Conservation (phyloP, 2,329 filamentous ascomycete species). For the Rhytidhysteron rufulum region DNA sequence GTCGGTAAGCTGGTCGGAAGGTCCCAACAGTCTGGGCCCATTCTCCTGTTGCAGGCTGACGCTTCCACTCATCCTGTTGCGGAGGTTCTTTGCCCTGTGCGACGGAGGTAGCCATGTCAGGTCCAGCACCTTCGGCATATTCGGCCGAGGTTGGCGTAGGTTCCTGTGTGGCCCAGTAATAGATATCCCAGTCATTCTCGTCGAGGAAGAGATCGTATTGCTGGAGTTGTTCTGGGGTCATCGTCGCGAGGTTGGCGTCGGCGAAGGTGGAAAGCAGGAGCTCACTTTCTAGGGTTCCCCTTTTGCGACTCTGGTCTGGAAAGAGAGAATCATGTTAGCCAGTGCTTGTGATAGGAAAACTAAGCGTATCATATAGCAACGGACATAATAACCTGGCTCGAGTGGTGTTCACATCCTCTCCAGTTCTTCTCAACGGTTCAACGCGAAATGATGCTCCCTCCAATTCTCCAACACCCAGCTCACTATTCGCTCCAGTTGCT, state of each 20-base stretch:
- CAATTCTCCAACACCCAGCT: slow-evolving; percentile 59
- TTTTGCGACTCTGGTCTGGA: slow-evolving; percentile 91
- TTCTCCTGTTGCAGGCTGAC: slow-evolving; percentile 63
- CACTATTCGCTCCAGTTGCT: slow-evolving; percentile 22
- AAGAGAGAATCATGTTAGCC: slow-evolving; percentile 3
- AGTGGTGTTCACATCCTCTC: slow-evolving; percentile 82
- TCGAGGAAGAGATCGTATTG: slow-evolving; percentile 93
- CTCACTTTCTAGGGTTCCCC: slow-evolving; percentile 92
- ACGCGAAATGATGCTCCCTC: slow-evolving; percentile 82
- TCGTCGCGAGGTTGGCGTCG: slow-evolving; percentile 67
- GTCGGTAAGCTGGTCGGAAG: slow-evolving; percentile 89
- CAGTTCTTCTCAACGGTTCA: slow-evolving; percentile 79
- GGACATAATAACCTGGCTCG: slow-evolving; percentile 76
- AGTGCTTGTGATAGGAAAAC: slow-evolving; percentile 2
- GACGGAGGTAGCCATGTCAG: slow-evolving; percentile 39
- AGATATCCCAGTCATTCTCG: slow-evolving; percentile 99
- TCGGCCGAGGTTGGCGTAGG: slow-evolving; percentile 57
- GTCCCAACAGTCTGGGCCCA: slow-evolving; percentile 96
- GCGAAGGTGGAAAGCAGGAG: slow-evolving; percentile 96
- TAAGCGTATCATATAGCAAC: slow-evolving; percentile 23
- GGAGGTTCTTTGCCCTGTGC: slow-evolving; percentile 41
- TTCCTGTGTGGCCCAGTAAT: slow-evolving; percentile 98
- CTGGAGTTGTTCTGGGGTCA: slow-evolving; percentile 69
- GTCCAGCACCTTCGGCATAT: slow-evolving; percentile 51
- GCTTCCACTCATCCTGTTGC: slow-evolving; percentile 43